Base-by-base conservation (phyloP, 768 basidiomycete species). In the Lentinula raphanica region DNA sequence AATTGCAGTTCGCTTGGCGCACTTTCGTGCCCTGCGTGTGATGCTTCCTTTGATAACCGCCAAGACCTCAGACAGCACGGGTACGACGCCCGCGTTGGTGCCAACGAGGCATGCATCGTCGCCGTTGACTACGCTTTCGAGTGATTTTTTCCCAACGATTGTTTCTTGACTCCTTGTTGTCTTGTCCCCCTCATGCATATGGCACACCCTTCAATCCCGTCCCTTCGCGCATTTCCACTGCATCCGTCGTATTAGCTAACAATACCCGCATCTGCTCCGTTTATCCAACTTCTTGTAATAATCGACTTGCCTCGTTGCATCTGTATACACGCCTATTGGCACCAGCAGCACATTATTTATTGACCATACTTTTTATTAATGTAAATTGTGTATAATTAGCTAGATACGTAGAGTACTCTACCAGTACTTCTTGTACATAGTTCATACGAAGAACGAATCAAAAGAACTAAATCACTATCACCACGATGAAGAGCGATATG, bases 61-160 rank as follows among this genome's bases (percentile, higher is more conserved):
- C 78, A 84, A 55, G 72, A 78, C 63, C 78, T 91, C 12, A 79
- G 78, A 54, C 80, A 79, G 61, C 88, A 91, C 65, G 88, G 84
- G 21, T 72, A 65, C 39, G 72, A 77, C n/a, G 71, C 56, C n/a
- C 56, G 40, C n/a, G 65, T 77, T 9, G 68, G 73, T 28, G 72
- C 76, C n/a, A 81, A 80, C 65, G 86, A 88, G 65, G 89, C 88
- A 6, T 91, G 89, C 65, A 80, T 79, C 58, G 79, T 79, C 53
- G 88, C 88, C 11, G 88, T 90, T 65, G 83, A 85, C 62, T 91
- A 91, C 69, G 81, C 82, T 23, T 82, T 90, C 58, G 89, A 91
- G 68, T 75, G 61, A 72, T 39, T 11, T 0, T 42, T 40, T n/a
- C 3, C 19, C 29, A 50, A 35, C 31, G 49, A 15, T 13, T 32